Evolutionary conservation across 495 filamentous ascomycete species (phyloP), one percentile per base, ranked within the genome.

Genomic region (Aspergillus sclerotioniger): DNA sequence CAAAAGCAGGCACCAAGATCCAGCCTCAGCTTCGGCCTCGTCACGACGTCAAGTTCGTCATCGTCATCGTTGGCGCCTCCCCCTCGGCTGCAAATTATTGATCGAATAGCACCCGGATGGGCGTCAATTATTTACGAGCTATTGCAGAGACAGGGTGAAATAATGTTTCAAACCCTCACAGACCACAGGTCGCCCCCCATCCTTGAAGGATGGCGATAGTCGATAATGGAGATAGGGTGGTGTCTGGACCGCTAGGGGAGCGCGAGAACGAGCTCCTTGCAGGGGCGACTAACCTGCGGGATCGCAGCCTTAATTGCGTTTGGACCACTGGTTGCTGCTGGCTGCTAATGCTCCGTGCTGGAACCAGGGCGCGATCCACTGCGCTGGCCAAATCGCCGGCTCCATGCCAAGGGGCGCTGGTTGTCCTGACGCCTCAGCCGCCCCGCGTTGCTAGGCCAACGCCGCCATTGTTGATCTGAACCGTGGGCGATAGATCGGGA

Each of bases 401-500:
- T 58, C 56, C 52, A 61, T 62, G 59, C 63, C 54, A 58, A 62
- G 56, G 47, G 54, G 45, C 53, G 58, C 44, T 72, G 64, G 71
- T 67, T 72, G 69, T 66, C 69, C 65, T 62, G 67, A 70, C 67
- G 68, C 68, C 70, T 59, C 65, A 62, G 43, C 48, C 48, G 32
- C 51, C 47, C 51, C 25, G 12, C 58, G 75, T 77, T 77, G 75
- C 72, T 67, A 67, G 71, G 73, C 69, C 73, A 77, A 77, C 75
- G 52, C 37, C 62, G 52, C 62, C 62, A 70, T 77, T 77, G 75
- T 77, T 77, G 75, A 77, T 73, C 65, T 60, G 69, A 71, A 68
- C 68, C 72, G 67, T 70, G 71, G 67, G 58, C 65, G 64, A 63
- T 71, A 67, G 72, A 73, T 75, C 72, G 63, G 59, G 67, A 70